Conservation (phyloP, 1,284 basidiomycete genomes). For the Ustilago vetiveriae region DNA sequence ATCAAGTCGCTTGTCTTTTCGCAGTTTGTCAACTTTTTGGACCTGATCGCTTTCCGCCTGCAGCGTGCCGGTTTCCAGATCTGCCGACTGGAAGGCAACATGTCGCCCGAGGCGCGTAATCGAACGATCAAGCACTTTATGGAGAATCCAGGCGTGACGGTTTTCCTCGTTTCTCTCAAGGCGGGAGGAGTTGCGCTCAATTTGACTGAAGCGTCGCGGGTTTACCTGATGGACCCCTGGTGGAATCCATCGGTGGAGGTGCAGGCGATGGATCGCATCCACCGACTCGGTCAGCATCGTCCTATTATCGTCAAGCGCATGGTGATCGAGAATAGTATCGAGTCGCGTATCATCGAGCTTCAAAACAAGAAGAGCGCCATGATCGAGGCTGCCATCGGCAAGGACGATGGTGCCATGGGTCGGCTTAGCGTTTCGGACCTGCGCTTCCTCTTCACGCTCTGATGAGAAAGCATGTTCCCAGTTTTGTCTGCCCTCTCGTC, state of each 20-base stretch:
- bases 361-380: conserved; percentile 86
- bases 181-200: conserved; percentile 87
- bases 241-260: conserved; percentile 66
- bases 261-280: conserved; percentile 90
- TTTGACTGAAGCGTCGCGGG: conserved; percentile 65
- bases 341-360: conserved; percentile 85
- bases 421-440: conserved; percentile 63
- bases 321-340: conserved; percentile 94
- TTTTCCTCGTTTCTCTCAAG: conserved; percentile 93
- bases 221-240: conserved; percentile 67
- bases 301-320: conserved; percentile 93
- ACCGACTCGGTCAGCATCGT: conserved; percentile 87
- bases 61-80: conserved; percentile 87
- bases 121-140: conserved; percentile 95
- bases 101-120: conserved; percentile 95
- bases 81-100: conserved; percentile 93
- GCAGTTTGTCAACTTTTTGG: conserved; percentile 82
- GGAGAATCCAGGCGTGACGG: conserved; percentile 91
- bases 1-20: conserved; percentile 97
- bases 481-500: too few relatives aligned
- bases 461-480: conserved; percentile 7
- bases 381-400: conserved; percentile 66
- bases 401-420: conserved; percentile 66
- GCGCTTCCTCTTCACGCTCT: conserved; percentile 63
- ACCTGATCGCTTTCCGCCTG: conserved; percentile 90